phyloP scores from a whole-genome alignment of 2,329 filamentous ascomycete genomes.

The Cercospora sp. region DNA sequence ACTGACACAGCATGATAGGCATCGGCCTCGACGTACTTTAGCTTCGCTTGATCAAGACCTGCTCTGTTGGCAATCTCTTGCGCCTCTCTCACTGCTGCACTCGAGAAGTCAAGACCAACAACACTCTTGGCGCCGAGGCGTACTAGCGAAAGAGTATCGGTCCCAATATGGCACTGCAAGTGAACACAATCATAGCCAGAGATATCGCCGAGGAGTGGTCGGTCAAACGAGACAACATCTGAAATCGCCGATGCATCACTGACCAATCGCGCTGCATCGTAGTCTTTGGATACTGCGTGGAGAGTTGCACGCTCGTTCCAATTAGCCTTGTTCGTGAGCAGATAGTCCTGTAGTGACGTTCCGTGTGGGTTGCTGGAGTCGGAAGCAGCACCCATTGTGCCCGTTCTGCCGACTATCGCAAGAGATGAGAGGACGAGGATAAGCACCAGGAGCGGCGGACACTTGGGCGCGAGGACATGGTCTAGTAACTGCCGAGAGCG shows the following conservation, averaged over 20 bases:
- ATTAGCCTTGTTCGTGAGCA: conserved; percentile 23
- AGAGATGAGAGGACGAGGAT: neutral
- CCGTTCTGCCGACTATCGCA: neutral
- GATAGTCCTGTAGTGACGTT: conserved; percentile 3
- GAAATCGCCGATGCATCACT: conserved; percentile 20
- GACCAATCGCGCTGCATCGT: conserved; percentile 15
- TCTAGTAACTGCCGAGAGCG: neutral
- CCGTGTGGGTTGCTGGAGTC: neutral
- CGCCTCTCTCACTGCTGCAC: conserved; percentile 21
- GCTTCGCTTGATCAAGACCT: conserved; percentile 16
- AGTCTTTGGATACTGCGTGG: conserved; percentile 25
- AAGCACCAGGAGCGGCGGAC: neutral
- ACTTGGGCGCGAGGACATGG: conserved; percentile 2
- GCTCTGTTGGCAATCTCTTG: conserved; percentile 19
- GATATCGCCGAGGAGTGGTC: conserved; percentile 21
- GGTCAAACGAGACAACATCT: conserved; percentile 25
- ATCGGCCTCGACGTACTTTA: conserved; percentile 22
- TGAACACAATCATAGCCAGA: conserved; percentile 18
- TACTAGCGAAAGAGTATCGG: conserved; percentile 29
- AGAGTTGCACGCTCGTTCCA: conserved; percentile 29
- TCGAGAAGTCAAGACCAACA: conserved; percentile 26
- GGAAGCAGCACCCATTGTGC: neutral
- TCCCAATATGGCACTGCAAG: conserved; percentile 31
- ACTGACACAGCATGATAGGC: conserved; percentile 19
- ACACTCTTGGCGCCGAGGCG: conserved; percentile 26